phyloP scores from a whole-genome alignment of 345 rosid species.

The Eucalyptus rudis region DNA sequence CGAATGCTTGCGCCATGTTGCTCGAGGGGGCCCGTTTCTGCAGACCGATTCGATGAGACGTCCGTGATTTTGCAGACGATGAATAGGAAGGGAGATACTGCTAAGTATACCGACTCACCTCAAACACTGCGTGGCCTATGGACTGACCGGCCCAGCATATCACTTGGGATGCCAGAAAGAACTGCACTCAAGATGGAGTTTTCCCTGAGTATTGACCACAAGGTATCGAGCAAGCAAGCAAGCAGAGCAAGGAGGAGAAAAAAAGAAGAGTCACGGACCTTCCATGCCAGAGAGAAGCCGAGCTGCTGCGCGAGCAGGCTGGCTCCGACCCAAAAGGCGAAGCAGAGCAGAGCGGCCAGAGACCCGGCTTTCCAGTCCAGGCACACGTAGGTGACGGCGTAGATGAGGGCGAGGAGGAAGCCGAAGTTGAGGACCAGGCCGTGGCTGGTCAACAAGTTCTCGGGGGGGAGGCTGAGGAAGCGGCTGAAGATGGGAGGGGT shows the following conservation, averaged over 20 bases:
- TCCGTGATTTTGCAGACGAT: neutral
- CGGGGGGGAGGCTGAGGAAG: slow-evolving; percentile 3
- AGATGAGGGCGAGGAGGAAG: slow-evolving; percentile 27
- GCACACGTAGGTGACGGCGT: slow-evolving; percentile 26
- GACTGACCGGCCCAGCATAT: neutral
- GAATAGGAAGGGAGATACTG: neutral
- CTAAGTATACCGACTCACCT: neutral
- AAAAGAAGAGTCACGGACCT: neutral
- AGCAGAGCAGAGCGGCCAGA: slow-evolving; percentile 45
- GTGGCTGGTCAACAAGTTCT: slow-evolving; percentile 7
- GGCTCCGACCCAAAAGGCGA: slow-evolving; percentile 1
- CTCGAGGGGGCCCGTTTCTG: slow-evolving; percentile 1
- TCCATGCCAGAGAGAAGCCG: slow-evolving; percentile 3
- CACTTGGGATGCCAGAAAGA: neutral
- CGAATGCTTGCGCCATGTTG: neutral
- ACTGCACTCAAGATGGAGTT: neutral
- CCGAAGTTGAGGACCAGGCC: slow-evolving; percentile 34
- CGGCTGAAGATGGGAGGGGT: slow-evolving; percentile 28
- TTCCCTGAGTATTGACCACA: neutral
- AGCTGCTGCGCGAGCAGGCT: neutral
- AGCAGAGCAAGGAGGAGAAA: neutral
- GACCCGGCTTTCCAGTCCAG: slow-evolving; percentile 43
- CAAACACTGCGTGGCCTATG: neutral
- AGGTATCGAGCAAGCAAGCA: neutral
- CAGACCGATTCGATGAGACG: neutral